phyloP scores from a whole-genome alignment of 257 asterid species.

The Primulina eburnea region DNA sequence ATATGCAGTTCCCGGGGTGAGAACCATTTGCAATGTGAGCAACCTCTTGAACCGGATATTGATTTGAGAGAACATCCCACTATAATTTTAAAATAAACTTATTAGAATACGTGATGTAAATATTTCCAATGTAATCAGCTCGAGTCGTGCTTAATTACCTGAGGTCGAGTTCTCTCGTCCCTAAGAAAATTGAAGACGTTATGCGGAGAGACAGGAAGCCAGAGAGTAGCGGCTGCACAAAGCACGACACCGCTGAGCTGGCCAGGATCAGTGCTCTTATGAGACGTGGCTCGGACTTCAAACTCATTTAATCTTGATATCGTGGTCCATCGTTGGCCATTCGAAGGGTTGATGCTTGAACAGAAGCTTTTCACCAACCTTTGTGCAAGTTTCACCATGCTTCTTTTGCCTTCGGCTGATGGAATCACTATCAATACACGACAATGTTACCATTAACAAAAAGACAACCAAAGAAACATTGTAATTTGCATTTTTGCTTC shows the following conservation, averaged over 20 bases:
- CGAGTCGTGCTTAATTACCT: conserved; percentile 36
- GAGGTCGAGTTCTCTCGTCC: conserved; percentile 77
- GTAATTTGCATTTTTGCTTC: not conserved
- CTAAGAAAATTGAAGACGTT: conserved; percentile 67
- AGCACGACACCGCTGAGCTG: conserved; percentile 83
- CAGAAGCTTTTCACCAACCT: conserved; percentile 90
- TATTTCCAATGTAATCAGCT: not conserved
- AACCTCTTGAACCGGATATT: conserved; percentile 84
- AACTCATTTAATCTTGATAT: conserved; percentile 57
- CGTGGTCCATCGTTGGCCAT: conserved; percentile 78
- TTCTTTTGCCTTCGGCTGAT: conserved; percentile 74
- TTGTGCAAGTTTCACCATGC: conserved; percentile 90
- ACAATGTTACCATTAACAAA: not conserved
- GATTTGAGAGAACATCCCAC: conserved; percentile 97
- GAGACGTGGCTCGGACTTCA: conserved; percentile 78
- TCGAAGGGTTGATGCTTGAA: conserved; percentile 65
- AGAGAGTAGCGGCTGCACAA: conserved; percentile 85
- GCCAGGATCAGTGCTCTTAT: conserved; percentile 67
- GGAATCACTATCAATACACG: conserved; percentile 46
- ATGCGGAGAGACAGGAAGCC: conserved; percentile 82
- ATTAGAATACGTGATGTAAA: too few species aligned
- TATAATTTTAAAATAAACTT: conserved; percentile 6
- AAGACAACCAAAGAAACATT: not conserved
- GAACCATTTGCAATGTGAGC: conserved; percentile 91
- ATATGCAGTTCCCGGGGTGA: conserved; percentile 88